Evolutionary conservation across 169 alveolate species (phyloP).

Genomic region (Miamiensis avidus): DNA sequence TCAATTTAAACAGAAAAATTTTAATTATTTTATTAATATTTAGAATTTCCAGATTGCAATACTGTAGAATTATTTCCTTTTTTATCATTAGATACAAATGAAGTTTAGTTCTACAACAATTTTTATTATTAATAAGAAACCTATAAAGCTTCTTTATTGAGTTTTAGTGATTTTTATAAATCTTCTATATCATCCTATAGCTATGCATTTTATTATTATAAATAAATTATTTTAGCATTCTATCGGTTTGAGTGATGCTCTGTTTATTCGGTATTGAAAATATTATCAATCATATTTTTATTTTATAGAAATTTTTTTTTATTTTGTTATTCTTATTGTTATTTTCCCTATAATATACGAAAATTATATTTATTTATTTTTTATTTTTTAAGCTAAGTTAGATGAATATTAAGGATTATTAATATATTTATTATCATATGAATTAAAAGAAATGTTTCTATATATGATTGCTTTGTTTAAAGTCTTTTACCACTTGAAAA

Average conservation of each 20-base stretch:
- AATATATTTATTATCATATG: too few species aligned
- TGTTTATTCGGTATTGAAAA: conserved; percentile 10
- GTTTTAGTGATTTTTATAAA: conserved; percentile 10
- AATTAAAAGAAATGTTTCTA: too few species aligned
- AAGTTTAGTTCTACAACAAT: neutral
- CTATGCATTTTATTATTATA: conserved; percentile 13
- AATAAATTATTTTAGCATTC: conserved; percentile 17
- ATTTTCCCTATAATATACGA: too few species aligned
- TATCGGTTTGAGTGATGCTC: conserved; percentile 8
- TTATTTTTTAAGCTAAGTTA: too few species aligned
- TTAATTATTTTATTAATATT: neutral
- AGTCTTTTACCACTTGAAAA: too few species aligned
- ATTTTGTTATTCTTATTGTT: too few species aligned
- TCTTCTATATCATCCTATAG: conserved; percentile 23
- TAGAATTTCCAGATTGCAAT: neutral
- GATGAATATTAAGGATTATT: too few species aligned
- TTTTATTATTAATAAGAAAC: neutral
- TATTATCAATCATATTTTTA: conserved; percentile 13
- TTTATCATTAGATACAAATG: neutral
- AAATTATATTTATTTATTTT: too few species aligned
- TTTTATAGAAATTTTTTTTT: too few species aligned
- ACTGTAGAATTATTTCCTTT: neutral
- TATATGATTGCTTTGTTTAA: too few species aligned
- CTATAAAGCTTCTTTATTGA: conserved; percentile 23
- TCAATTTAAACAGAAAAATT: neutral